Percentiles rank a stretch among this genome's conserved stretches.
phyloP scores from a whole-genome alignment of 495 filamentous ascomycete genomes.

The Annulohypoxylon nitens region DNA sequence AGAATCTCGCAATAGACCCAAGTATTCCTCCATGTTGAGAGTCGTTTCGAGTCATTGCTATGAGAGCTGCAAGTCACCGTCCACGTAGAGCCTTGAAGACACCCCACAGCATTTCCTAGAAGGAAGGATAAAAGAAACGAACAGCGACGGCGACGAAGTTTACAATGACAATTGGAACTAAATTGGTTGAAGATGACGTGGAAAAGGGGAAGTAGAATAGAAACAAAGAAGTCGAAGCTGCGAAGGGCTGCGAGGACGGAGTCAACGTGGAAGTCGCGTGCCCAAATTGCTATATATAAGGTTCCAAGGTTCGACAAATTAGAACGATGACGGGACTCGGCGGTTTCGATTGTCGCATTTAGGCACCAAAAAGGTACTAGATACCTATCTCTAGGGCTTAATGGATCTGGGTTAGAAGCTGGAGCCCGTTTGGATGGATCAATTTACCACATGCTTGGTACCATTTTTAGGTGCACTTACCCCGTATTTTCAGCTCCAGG shows the following conservation, averaged over 20 bases:
- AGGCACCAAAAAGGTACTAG: not conserved
- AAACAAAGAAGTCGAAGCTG: not conserved
- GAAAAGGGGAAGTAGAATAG: not conserved
- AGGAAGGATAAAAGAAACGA: not conserved
- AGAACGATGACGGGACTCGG: constrained; percentile 6
- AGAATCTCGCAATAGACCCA: constrained; percentile 63
- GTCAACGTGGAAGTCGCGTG: constrained; percentile 26
- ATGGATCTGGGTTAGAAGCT: too few relatives aligned
- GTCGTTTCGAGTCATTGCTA: constrained; percentile 54
- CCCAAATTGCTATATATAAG: not conserved
- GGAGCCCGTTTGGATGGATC: too few relatives aligned
- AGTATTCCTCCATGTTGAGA: constrained; percentile 47
- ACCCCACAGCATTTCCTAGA: constrained; percentile 47
- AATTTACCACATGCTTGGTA: too few relatives aligned
- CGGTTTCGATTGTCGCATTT: not conserved
- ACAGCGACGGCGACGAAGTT: not conserved
- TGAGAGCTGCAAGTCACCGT: constrained; percentile 59
- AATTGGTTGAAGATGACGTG: not conserved
- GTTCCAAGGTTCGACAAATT: not conserved
- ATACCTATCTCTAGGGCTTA: too few relatives aligned
- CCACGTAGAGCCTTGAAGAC: constrained; percentile 56
- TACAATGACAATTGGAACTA: not conserved
- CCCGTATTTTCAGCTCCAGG: not conserved
- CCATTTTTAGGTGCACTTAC: too few relatives aligned
- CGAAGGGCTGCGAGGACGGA: not conserved